Percentiles rank a stretch among this genome's conserved stretches.
phyloP scores from a whole-genome alignment of 2,329 filamentous ascomycete species.

The Xylariales sp. region DNA sequence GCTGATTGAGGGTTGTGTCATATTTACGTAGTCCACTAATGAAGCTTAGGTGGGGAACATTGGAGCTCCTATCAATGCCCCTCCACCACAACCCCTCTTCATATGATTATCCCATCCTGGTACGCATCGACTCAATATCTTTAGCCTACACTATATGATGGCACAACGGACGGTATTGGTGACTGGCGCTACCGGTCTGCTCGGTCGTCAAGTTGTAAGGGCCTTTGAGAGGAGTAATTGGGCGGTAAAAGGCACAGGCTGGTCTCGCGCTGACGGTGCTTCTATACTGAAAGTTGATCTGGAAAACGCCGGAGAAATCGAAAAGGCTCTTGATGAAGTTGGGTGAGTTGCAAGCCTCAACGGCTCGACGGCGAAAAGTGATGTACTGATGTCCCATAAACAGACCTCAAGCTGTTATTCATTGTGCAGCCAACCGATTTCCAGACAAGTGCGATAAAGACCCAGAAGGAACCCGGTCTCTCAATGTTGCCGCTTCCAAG shows the following conservation, averaged over 20 bases:
- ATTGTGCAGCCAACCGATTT: conserved; percentile 88
- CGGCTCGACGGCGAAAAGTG: conserved; percentile 5
- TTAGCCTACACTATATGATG: too few species aligned
- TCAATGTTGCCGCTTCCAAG: conserved; percentile 71
- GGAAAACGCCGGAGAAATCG: conserved; percentile 39
- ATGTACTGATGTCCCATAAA: not conserved
- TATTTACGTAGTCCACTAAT: too few species aligned
- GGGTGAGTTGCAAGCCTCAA: conserved; percentile 39
- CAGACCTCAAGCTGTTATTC: conserved; percentile 74
- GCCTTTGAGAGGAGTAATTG: conserved; percentile 66
- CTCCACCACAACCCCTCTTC: too few species aligned
- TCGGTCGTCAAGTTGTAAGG: conserved; percentile 73
- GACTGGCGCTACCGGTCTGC: conserved; percentile 79
- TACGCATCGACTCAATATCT: too few species aligned
- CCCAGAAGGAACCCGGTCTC: conserved; percentile 65
- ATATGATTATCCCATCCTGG: too few species aligned
- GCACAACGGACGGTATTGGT: conserved; percentile 58
- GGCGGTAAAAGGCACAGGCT: conserved; percentile 68
- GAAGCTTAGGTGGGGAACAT: too few species aligned
- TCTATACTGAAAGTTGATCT: conserved; percentile 60
- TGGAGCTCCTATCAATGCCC: conserved; percentile 7
- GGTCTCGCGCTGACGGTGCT: conserved; percentile 67
- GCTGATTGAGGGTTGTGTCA: too few species aligned
- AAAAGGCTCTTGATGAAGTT: conserved; percentile 44
- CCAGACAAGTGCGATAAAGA: conserved; percentile 82